Conservation (phyloP, 805 yeast genomes). For the Cyberlindnera samutprakarnensis region DNA sequence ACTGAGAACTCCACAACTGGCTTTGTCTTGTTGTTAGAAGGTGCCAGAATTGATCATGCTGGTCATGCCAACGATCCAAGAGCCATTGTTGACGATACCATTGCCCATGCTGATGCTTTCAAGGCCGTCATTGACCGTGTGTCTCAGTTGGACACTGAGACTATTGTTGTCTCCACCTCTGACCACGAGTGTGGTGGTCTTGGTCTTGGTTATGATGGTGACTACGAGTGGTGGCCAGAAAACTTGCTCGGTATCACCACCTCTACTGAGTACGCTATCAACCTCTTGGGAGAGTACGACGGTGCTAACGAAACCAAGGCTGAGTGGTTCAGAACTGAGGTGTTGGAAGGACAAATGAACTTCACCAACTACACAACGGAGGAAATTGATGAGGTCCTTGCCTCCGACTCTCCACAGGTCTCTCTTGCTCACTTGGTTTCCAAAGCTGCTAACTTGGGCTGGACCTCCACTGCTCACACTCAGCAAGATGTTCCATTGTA, state of each 20-base stretch:
- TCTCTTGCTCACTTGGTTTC: constrained; percentile 63
- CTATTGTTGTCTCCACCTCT: constrained; percentile 72
- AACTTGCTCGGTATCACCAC: constrained; percentile 52
- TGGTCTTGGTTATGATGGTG: constrained; percentile 73
- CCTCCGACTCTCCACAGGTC: constrained; percentile 28
- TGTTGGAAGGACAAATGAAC: constrained; percentile 34
- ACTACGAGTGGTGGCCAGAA: constrained; percentile 81
- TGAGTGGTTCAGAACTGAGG: constrained; percentile 40
- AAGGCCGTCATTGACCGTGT: constrained; percentile 65
- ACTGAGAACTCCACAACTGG: constrained; percentile 73
- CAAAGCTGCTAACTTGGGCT: constrained; percentile 73
- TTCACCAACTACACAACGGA: constrained; percentile 26
- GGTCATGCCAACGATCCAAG: constrained; percentile 91
- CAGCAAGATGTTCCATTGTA: constrained; percentile 92
- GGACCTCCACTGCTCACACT: constrained; percentile 95
- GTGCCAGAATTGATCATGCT: constrained; percentile 91
- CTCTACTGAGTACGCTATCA: constrained; percentile 64
- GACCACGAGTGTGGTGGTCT: constrained; percentile 96
- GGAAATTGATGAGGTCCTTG: constrained; percentile 42
- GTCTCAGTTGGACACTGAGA: constrained; percentile 61
- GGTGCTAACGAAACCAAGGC: constrained; percentile 25
- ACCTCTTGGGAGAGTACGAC: constrained; percentile 31
- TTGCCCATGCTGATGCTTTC: constrained; percentile 79
- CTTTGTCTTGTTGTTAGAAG: constrained; percentile 79
- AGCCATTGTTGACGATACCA: constrained; percentile 83